Base-by-base conservation (phyloP, 2,329 filamentous ascomycete genomes). In the Cryoendolithus antarcticus region DNA sequence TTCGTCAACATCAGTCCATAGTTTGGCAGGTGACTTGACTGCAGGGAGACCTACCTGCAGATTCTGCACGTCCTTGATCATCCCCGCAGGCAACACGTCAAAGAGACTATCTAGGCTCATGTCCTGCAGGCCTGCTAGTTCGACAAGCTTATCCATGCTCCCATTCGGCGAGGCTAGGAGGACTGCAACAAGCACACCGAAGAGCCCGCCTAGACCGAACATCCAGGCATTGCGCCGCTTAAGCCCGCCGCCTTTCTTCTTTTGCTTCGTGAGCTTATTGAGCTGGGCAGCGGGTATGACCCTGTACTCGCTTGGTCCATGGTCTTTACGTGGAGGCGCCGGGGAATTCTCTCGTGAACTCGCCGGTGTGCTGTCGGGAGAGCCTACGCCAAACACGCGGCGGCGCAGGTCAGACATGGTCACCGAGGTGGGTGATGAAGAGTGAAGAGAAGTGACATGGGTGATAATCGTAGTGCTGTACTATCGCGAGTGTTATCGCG, bases 101-200 rank as follows among this genome's bases (percentile, higher is more conserved):
- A 94, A 70, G 41, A 96, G 63, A 44, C 76, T 81, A 49, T 95
- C 88, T 63, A 98, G 74, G 54, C 84, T 91, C 54, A 84, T 59
- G 45, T 79, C 73, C 54, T 74, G 66, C 46, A 80, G 54, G 35
- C 83, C 69, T 42, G 89, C 84, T 46, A 95, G 69, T 45, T 86
- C 86, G 47, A 95, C 88, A 46, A 96, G 72, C 40, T 51, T 49
- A 35, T 57, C 53, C 34, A 58, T 28, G 13, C 49, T 45, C 55
- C 95, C 86, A 62, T 88, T 91, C 59, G 74, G 83, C 48, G 82
- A 81, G 24, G 88, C 89, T 51, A 98, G 91, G 61, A 94, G 86
- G 21, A 86, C 80, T 1, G 91, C 91, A 2, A 80, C 71, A n/a
- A 93, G 65, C 40, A 98, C 73, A 9, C 91, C 91, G 52, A 91